Evolutionary conservation across 1,139 yeast species (phyloP).

Genomic region (Kodamaea suecica): DNA sequence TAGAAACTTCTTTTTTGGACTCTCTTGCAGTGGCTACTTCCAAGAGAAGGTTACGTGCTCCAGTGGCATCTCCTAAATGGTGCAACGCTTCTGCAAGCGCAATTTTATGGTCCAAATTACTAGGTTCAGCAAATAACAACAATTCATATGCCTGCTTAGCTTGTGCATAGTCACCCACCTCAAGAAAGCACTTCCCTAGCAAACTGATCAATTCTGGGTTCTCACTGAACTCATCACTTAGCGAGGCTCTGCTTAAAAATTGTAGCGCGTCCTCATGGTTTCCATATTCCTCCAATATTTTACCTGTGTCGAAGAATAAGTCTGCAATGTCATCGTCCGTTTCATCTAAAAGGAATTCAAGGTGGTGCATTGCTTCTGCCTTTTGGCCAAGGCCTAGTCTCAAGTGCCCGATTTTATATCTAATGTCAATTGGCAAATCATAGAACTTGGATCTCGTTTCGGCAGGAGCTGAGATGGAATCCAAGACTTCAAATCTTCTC

Average conservation of each 20-base stretch:
- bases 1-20: slow-evolving; percentile 13
- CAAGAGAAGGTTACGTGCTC: slow-evolving; percentile 55
- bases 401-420: slow-evolving; percentile 74
- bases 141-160: slow-evolving; percentile 66
- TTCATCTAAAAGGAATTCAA: slow-evolving; percentile 56
- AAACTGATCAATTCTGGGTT: slow-evolving; percentile 55
- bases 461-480: slow-evolving; percentile 11
- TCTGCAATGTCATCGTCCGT: slow-evolving; percentile 64
- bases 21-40: slow-evolving; percentile 41
- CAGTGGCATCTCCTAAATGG: slow-evolving; percentile 62
- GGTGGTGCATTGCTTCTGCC: slow-evolving; percentile 72
- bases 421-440: slow-evolving; percentile 76
- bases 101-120: slow-evolving; percentile 68
- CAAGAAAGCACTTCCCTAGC: slow-evolving; percentile 76
- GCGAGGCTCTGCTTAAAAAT: slow-evolving; percentile 54
- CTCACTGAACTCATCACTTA: slow-evolving; percentile 42
- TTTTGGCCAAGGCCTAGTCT: slow-evolving; percentile 63
- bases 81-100: slow-evolving; percentile 81
- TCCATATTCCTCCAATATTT: slow-evolving; percentile 65
- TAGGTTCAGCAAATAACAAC: slow-evolving; percentile 56
- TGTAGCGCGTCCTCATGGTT: slow-evolving; percentile 69
- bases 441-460: slow-evolving; percentile 34
- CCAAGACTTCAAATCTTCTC: slow-evolving; percentile 47
- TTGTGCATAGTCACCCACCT: slow-evolving; percentile 62
- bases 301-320: slow-evolving; percentile 73